Evolutionary conservation across 768 basidiomycete species (phyloP).

Genomic region (Suillus bovinus): DNA sequence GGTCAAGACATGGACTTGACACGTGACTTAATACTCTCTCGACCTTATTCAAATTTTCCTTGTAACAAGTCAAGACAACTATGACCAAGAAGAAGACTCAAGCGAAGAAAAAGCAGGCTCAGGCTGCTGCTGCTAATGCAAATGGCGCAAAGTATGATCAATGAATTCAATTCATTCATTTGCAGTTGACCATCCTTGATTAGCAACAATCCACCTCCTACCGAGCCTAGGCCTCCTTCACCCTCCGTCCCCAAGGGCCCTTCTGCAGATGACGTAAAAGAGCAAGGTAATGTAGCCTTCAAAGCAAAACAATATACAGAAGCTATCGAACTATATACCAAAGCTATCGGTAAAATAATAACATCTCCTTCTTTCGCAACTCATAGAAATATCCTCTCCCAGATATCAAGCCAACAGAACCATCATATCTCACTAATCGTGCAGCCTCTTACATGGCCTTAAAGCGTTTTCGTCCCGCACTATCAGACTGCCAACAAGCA

Average conservation of each 20-base stretch:
- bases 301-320: conserved; percentile 63
- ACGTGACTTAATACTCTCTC: not conserved
- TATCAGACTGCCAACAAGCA: conserved; percentile 80
- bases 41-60: not conserved
- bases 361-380: conserved; percentile 11
- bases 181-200: conserved; percentile 14
- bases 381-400: conserved; percentile 7
- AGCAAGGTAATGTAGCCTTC: conserved; percentile 75
- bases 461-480: conserved; percentile 72
- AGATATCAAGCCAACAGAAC: conserved; percentile 66
- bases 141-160: conserved; percentile 27
- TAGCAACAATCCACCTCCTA: conserved; percentile 17
- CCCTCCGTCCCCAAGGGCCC: conserved; percentile 34
- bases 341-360: conserved; percentile 59
- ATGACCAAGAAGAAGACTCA: conserved; percentile 33
- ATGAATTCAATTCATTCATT: not conserved
- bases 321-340: conserved; percentile 73
- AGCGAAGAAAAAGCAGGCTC: conserved; percentile 29
- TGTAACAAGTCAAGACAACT: too few relatives aligned
- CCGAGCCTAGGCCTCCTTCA: conserved; percentile 9
- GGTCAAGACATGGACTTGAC: too few relatives aligned
- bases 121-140: conserved; percentile 12
- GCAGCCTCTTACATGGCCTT: conserved; percentile 84
- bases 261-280: conserved; percentile 59
- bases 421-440: conserved; percentile 81